These are phyloP conservation scores for Lentinula lateritia DNA, from an alignment of 768 basidiomycete species.

Conservation along the genomic window DNA sequence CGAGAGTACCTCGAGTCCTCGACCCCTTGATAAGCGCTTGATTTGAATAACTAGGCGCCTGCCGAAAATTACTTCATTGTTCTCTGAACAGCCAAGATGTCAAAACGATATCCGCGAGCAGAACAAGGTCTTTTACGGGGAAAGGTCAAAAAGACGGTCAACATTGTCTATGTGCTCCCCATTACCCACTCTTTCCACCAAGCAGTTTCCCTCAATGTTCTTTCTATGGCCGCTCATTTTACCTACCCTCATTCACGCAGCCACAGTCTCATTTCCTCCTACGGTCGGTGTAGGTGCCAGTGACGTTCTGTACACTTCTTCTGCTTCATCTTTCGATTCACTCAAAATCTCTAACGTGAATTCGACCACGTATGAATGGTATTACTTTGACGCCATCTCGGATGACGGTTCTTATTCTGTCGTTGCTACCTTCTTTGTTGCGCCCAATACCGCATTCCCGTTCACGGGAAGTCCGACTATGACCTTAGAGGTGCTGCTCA, in stretches of 20 bases:
- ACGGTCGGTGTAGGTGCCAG: background rate
- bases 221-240: background rate
- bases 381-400: constrained; percentile 18
- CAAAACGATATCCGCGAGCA: background rate
- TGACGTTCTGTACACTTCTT: background rate
- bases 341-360: constrained; percentile 13
- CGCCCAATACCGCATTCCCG: constrained; percentile 8
- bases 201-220: background rate
- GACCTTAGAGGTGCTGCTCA: constrained; percentile 5
- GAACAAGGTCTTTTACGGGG: background rate
- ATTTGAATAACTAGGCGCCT: background rate
- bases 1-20: too few species aligned
- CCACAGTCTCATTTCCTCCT: background rate
- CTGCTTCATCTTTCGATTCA: constrained; percentile 4
- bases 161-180: background rate
- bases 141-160: background rate
- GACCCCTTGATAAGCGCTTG: background rate
- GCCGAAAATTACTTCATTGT: background rate
- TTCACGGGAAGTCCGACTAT: background rate
- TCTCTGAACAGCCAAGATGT: background rate
- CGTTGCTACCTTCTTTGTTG: constrained; percentile 13
- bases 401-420: constrained; percentile 10
- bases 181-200: background rate
- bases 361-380: constrained; percentile 14
- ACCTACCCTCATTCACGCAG: background rate